Evolutionary conservation across 139 green algal genomes (phyloP).

Genomic region (Chara braunii): DNA sequence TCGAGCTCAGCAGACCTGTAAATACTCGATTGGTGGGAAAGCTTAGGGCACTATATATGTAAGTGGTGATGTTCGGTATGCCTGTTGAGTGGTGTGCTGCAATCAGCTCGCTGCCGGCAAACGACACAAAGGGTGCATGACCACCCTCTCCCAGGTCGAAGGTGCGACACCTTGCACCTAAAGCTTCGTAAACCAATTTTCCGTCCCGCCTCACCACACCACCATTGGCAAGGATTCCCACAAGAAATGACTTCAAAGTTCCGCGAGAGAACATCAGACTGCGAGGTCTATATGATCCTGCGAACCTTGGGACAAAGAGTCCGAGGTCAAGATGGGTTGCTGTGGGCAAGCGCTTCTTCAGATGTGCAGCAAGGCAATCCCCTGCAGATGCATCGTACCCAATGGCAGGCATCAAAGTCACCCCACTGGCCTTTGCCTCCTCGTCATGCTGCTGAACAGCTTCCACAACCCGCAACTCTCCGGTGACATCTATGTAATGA

Average conservation of each 20-base stretch:
- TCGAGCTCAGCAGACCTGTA: too few species aligned
- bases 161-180: constrained; percentile 2
- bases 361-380: constrained; percentile 22
- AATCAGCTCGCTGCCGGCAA: constrained; percentile 18
- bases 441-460: neutral
- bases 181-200: constrained; percentile 2
- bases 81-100: constrained; percentile 16
- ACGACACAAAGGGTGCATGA: constrained; percentile 6
- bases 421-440: neutral
- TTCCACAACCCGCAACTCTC: constrained; percentile 10
- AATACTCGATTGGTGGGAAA: too few species aligned
- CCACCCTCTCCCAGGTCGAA: constrained; percentile 16
- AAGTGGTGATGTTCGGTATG: constrained; percentile 39
- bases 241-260: constrained; percentile 7
- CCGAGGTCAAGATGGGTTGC: constrained; percentile 34
- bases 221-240: constrained; percentile 27
- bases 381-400: constrained; percentile 29
- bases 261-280: constrained; percentile 16
- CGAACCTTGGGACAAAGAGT: too few species aligned
- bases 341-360: constrained; percentile 13
- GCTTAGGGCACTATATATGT: constrained; percentile 20
- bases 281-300: too few species aligned
- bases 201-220: constrained; percentile 15
- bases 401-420: constrained; percentile 30
- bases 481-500: constrained; percentile 38